A percentile compares a stretch with the other conserved stretches of the same genome.
Conservation (phyloP, 2,329 filamentous ascomycete species). For the Curvularia sp. region DNA sequence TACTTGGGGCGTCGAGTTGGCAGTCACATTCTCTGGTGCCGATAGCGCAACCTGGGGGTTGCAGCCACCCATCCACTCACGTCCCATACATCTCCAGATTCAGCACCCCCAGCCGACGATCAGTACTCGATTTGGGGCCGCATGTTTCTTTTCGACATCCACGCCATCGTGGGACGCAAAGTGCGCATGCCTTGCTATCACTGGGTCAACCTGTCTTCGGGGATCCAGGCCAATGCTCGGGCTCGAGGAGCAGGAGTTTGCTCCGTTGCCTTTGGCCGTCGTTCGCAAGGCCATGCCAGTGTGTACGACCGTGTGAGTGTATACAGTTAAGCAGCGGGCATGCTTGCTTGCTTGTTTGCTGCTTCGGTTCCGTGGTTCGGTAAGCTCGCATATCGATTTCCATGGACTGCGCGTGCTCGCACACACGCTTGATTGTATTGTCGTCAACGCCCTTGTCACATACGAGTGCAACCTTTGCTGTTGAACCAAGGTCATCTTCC, state of each 20-base stretch:
- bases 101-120: slow-evolving; percentile 32
- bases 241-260: not conserved
- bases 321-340: not conserved
- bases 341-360: too few species aligned
- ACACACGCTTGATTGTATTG: not conserved
- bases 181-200: slow-evolving; percentile 9
- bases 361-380: too few species aligned
- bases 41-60: slow-evolving; percentile 14
- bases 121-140: slow-evolving; percentile 25
- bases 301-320: not conserved
- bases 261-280: not conserved
- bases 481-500: slow-evolving; percentile 16
- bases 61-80: slow-evolving; percentile 10
- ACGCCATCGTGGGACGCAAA: slow-evolving; percentile 18
- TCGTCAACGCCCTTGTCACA: slow-evolving; percentile 9
- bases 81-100: slow-evolving; percentile 20
- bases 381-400: slow-evolving; percentile 5
- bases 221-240: slow-evolving; percentile 2
- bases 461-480: slow-evolving; percentile 14
- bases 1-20: slow-evolving; percentile 11
- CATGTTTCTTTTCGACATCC: slow-evolving; percentile 20
- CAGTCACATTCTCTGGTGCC: slow-evolving; percentile 3
- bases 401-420: slow-evolving; percentile 9
- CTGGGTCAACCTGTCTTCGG: slow-evolving; percentile 1
- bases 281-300: not conserved